Conservation (phyloP, 2,329 filamentous ascomycete species). For the Eutypa lata region DNA sequence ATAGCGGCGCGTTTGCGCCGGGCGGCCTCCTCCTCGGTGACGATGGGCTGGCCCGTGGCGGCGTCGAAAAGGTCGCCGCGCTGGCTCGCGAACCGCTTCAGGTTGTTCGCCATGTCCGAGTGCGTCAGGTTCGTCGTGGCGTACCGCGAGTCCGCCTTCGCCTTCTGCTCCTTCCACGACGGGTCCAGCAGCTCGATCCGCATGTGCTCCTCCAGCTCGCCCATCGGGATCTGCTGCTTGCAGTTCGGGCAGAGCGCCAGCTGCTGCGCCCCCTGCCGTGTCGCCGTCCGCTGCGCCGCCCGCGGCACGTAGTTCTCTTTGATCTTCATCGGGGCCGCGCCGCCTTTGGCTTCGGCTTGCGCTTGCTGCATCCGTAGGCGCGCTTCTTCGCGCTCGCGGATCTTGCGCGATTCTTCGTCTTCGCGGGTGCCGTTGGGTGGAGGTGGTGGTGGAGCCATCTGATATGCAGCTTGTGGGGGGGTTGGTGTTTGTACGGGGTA, state of each 20-base stretch:
- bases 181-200: conserved; percentile 92
- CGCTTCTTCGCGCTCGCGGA: conserved; percentile 60
- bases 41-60: conserved; percentile 64
- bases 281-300: conserved; percentile 69
- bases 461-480: conserved; percentile 28
- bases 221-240: conserved; percentile 80
- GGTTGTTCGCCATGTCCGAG: conserved; percentile 84
- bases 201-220: conserved; percentile 90
- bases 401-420: conserved; percentile 61
- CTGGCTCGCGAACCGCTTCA: conserved; percentile 91
- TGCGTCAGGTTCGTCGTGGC: conserved; percentile 84
- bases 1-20: conserved; percentile 73
- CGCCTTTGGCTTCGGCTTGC: conserved; percentile 71
- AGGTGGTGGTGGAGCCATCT: conserved; percentile 29
- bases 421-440: conserved; percentile 41
- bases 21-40: conserved; percentile 69
- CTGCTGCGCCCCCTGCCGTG: conserved; percentile 60
- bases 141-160: conserved; percentile 80
- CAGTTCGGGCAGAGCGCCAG: conserved; percentile 89
- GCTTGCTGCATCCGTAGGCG: conserved; percentile 68
- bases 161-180: conserved; percentile 92
- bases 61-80: conserved; percentile 83
- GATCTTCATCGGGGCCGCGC: conserved; percentile 76
- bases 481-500: conserved; percentile 37
- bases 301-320: conserved; percentile 89